phyloP scores from a whole-genome alignment of 768 basidiomycete genomes.

The Trametes meyenii region DNA sequence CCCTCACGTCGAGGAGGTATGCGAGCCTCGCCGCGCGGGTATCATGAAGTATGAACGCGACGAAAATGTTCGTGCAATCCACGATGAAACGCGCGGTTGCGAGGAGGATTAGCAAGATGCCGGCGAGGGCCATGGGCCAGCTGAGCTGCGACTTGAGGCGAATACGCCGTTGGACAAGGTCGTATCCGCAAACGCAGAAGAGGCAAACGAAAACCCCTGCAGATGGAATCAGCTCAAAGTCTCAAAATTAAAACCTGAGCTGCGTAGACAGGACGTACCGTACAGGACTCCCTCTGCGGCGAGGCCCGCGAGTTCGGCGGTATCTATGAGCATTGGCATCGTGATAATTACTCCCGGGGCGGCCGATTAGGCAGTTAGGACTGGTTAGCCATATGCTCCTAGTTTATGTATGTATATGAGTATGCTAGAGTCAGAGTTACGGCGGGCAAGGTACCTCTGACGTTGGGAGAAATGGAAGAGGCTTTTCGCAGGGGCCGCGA shows the following conservation, averaged over 20 bases:
- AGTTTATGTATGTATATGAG: too few relatives aligned
- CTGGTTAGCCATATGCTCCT: too few relatives aligned
- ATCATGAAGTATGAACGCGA: conserved; percentile 18
- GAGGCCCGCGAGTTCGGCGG: conserved; percentile 23
- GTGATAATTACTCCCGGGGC: too few relatives aligned
- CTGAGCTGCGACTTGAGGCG: conserved; percentile 4
- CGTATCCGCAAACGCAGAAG: conserved; percentile 12
- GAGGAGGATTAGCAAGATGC: conserved; percentile 15
- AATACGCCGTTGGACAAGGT: conserved; percentile 3
- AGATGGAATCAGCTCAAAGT: background rate
- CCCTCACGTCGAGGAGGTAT: conserved; percentile 17
- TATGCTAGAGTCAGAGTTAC: too few relatives aligned
- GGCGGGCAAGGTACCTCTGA: too few relatives aligned
- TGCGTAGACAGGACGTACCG: conserved; percentile 3
- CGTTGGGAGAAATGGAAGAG: too few relatives aligned
- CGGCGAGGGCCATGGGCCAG: conserved; percentile 15
- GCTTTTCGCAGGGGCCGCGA: too few relatives aligned
- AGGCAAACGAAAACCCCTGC: conserved; percentile 16
- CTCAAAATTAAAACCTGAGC: background rate
- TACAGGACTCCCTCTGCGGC: conserved; percentile 19
- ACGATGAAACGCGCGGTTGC: conserved; percentile 21
- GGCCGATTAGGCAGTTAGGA: too few relatives aligned
- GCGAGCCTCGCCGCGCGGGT: conserved; percentile 11
- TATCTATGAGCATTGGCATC: conserved; percentile 12
- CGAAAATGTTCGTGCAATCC: conserved; percentile 19